A percentile compares a stretch with the other conserved stretches of the same genome.
Conservation (phyloP, 768 basidiomycete genomes). For the Mycena galericulata region DNA sequence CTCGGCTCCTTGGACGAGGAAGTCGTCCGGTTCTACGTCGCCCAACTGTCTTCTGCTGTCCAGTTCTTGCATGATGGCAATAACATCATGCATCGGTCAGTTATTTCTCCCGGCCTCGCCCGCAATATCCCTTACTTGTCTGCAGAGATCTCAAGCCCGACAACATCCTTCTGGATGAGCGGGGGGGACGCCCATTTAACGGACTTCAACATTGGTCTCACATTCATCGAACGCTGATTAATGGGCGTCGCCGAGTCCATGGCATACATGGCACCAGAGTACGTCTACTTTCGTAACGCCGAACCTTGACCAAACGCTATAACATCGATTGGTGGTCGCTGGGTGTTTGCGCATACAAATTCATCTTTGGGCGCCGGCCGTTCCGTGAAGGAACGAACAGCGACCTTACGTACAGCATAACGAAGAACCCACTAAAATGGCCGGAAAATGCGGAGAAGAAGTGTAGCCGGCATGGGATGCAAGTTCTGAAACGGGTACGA, state of each 20-base stretch:
- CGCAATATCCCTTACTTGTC: slow-evolving; percentile 29
- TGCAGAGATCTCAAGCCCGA: slow-evolving; percentile 95
- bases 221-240: slow-evolving; percentile 88
- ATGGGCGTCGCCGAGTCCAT: slow-evolving; percentile 97
- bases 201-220: slow-evolving; percentile 99
- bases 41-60: slow-evolving; percentile 89
- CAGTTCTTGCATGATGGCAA: slow-evolving; percentile 93
- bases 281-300: slow-evolving; percentile 33
- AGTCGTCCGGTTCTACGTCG: slow-evolving; percentile 88
- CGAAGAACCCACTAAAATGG: slow-evolving; percentile 88
- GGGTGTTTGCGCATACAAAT: slow-evolving; percentile 92
- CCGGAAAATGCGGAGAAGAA: slow-evolving; percentile 90
- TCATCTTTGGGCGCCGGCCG: slow-evolving; percentile 91
- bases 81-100: slow-evolving; percentile 95
- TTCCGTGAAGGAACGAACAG: slow-evolving; percentile 95
- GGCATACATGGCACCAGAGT: slow-evolving; percentile 98
- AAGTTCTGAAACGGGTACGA: slow-evolving; percentile 81
- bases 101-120: slow-evolving; percentile 38
- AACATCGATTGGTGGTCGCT: slow-evolving; percentile 98
- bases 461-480: slow-evolving; percentile 82
- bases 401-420: slow-evolving; percentile 92
- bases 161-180: slow-evolving; percentile 96
- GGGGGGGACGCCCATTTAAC: slow-evolving; percentile 96
- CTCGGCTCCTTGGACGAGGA: slow-evolving; percentile 81
- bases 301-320: slow-evolving; percentile 79